A percentile compares a stretch with the other conserved stretches of the same genome.
phyloP scores from a whole-genome alignment of 495 filamentous ascomycete genomes.

The Tuber brumale region DNA sequence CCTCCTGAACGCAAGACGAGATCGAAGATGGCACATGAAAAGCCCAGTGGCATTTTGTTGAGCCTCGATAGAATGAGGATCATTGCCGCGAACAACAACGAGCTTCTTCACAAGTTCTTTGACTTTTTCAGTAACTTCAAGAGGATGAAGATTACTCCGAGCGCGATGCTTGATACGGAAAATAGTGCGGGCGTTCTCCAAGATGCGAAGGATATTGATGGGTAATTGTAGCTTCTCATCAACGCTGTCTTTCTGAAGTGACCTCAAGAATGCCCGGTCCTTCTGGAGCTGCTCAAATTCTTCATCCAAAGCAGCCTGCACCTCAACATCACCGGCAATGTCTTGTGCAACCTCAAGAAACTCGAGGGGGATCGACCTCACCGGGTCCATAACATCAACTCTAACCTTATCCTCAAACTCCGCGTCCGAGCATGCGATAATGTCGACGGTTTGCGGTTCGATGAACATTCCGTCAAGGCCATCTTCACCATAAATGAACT shows the following conservation, averaged over 20 bases:
- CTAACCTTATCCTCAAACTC: slow-evolving; percentile 73
- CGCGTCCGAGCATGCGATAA: slow-evolving; percentile 64
- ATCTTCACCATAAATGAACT: slow-evolving; percentile 97
- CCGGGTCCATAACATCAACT: slow-evolving; percentile 86
- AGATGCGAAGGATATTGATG: slow-evolving; percentile 81
- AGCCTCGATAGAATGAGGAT: slow-evolving; percentile 74
- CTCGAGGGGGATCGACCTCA: slow-evolving; percentile 57
- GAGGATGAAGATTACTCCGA: slow-evolving; percentile 84
- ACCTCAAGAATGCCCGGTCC: slow-evolving; percentile 69
- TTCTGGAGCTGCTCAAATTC: slow-evolving; percentile 73
- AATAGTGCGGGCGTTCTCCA: slow-evolving; percentile 78
- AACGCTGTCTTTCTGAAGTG: slow-evolving; percentile 48
- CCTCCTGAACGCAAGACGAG: slow-evolving; percentile 83
- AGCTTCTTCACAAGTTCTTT: slow-evolving; percentile 66
- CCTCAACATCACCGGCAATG: slow-evolving; percentile 74
- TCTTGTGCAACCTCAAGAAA: slow-evolving; percentile 80
- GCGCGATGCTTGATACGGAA: slow-evolving; percentile 80
- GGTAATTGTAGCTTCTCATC: slow-evolving; percentile 82
- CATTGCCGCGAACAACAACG: slow-evolving; percentile 75
- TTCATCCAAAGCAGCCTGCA: slow-evolving; percentile 76
- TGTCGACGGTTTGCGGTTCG: slow-evolving; percentile 83
- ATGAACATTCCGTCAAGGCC: slow-evolving; percentile 86
- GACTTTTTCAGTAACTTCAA: slow-evolving; percentile 78
- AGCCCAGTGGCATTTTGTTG: slow-evolving; percentile 79
- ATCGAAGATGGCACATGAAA: slow-evolving; percentile 86